A percentile compares a stretch with the other conserved stretches of the same genome.
Conservation (phyloP, 2,329 filamentous ascomycete genomes). For the Xylariaceae sp. region DNA sequence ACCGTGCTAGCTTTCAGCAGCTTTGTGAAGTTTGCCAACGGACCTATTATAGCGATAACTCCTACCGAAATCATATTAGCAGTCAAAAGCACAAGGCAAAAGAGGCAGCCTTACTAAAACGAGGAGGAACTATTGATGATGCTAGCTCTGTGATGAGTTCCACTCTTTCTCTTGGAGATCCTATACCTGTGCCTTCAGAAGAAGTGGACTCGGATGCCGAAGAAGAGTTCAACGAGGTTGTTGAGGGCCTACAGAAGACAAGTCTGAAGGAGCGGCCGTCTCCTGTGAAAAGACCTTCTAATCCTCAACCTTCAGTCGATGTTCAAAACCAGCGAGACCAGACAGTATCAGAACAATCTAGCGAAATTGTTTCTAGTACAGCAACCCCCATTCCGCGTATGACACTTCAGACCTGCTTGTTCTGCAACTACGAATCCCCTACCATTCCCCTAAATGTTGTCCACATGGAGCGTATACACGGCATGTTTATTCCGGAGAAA, state of each 20-base stretch:
- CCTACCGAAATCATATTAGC: conserved; percentile 87
- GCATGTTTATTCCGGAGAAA: conserved; percentile 94
- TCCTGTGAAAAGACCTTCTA: conserved; percentile 60
- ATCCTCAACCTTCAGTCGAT: conserved; percentile 53
- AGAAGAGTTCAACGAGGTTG: conserved; percentile 76
- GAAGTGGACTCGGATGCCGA: conserved; percentile 71
- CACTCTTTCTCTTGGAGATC: conserved; percentile 88
- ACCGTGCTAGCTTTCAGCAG: conserved; percentile 87
- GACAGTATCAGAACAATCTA: conserved; percentile 44
- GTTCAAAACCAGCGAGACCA: conserved; percentile 55
- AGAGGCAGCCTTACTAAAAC: conserved; percentile 55
- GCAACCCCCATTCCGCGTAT: conserved; percentile 47
- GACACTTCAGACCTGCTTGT: conserved; percentile 71
- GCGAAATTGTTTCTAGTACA: conserved; percentile 52
- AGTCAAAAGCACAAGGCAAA: conserved; percentile 88
- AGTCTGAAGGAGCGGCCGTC: conserved; percentile 48
- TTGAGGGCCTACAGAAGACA: conserved; percentile 76
- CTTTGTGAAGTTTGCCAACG: conserved; percentile 83
- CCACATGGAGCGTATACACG: conserved; percentile 92
- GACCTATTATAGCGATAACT: conserved; percentile 96
- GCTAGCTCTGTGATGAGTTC: conserved; percentile 86
- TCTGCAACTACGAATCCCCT: conserved; percentile 88
- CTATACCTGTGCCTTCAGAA: conserved; percentile 56
- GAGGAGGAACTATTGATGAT: conserved; percentile 59
- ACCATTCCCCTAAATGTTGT: conserved; percentile 75